Conservation (phyloP, 106 monocot species). For the Agapanthus africanus region DNA sequence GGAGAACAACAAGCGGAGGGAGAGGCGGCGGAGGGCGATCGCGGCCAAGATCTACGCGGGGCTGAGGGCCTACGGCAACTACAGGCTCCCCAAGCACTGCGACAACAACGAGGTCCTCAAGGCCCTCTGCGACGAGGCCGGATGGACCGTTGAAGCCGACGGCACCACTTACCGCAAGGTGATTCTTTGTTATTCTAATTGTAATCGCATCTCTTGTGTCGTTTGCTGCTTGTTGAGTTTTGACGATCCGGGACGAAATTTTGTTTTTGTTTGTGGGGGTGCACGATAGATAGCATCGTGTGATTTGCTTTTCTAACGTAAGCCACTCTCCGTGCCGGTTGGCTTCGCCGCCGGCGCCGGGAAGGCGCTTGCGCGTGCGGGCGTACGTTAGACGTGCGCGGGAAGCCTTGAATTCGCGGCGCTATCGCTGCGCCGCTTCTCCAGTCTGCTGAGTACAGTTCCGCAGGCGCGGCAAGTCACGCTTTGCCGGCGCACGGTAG, state of each 20-base stretch:
- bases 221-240: background rate
- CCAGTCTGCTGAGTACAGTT: too few species aligned
- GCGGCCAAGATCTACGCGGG: slow-evolving; percentile 21
- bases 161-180: slow-evolving; percentile 23
- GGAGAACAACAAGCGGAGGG: slow-evolving; percentile 22
- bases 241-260: background rate
- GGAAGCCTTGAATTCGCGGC: too few species aligned
- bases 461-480: too few species aligned
- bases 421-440: too few species aligned
- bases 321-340: too few species aligned
- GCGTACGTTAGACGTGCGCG: too few species aligned
- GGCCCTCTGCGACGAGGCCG: slow-evolving; percentile 22
- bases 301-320: too few species aligned
- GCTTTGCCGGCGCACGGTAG: background rate
- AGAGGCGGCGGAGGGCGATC: slow-evolving; percentile 16
- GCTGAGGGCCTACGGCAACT: slow-evolving; percentile 15
- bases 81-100: slow-evolving; percentile 22
- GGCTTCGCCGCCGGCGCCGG: background rate
- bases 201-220: background rate
- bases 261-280: background rate
- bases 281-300: background rate
- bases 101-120: slow-evolving; percentile 28
- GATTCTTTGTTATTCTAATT: too few species aligned
- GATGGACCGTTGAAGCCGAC: slow-evolving; percentile 19
- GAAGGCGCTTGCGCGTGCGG: background rate